Conservation (phyloP, 768 basidiomycete genomes). For the Boletus eberwhitei region DNA sequence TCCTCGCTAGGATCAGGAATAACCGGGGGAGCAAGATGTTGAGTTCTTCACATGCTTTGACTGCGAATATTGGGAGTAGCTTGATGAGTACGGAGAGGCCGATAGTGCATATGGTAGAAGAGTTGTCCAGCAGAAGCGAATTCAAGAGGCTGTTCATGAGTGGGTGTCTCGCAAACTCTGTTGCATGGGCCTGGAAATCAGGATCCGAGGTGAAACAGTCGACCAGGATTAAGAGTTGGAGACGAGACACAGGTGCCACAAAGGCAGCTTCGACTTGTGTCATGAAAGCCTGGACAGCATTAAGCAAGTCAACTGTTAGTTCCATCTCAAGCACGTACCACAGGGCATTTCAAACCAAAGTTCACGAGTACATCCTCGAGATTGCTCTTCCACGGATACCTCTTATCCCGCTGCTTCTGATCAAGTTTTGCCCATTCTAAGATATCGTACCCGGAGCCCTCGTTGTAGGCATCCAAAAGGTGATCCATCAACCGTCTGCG, state of each 20-base stretch:
- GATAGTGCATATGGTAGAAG: constrained; percentile 65
- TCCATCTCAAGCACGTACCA: constrained; percentile 45
- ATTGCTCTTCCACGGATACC: constrained; percentile 71
- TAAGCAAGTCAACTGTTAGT: constrained; percentile 9
- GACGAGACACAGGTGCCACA: constrained; percentile 52
- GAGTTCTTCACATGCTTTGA: constrained; percentile 54
- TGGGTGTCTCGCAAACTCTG: constrained; percentile 54
- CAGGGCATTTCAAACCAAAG: constrained; percentile 58
- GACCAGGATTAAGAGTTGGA: constrained; percentile 68
- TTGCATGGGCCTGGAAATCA: constrained; percentile 47
- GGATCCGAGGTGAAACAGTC: constrained; percentile 57
- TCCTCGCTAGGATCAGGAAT: constrained; percentile 63
- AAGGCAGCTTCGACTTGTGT: constrained; percentile 66
- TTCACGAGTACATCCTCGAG: constrained; percentile 71
- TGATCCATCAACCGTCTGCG: constrained; percentile 67
- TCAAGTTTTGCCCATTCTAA: constrained; percentile 73
- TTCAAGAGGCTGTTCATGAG: constrained; percentile 62
- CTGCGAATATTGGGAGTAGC: constrained; percentile 71
- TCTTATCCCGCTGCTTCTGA: constrained; percentile 55
- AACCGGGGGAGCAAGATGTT: constrained; percentile 61
- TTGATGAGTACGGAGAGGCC: constrained; percentile 64
- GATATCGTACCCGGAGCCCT: constrained; percentile 67
- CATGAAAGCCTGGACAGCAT: constrained; percentile 56
- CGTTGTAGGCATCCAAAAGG: constrained; percentile 73
- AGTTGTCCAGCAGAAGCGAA: constrained; percentile 72